Base-by-base conservation (phyloP, 2,329 filamentous ascomycete species). In the Cladosporium austrohemisphaericum region DNA sequence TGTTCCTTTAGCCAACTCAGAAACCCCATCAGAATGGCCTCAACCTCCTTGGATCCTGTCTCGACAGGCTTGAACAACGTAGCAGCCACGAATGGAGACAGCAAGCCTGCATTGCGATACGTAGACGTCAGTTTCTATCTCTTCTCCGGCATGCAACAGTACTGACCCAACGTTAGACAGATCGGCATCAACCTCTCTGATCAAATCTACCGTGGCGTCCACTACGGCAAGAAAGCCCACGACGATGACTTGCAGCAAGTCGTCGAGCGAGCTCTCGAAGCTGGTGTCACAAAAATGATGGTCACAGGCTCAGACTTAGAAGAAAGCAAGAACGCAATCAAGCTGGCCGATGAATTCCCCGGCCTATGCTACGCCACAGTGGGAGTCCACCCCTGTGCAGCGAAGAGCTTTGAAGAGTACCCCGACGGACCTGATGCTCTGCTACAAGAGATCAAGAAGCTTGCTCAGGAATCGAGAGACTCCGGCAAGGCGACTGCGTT, bases 141-240 rank as follows among this genome's bases (percentile, higher is more conserved):
- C n/a, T 36, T n/a, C n/a, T n/a, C n/a, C n/a, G n/a, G n/a, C n/a
- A n/a, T n/a, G n/a, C n/a, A 50, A 28, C 41, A 44, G 38, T 38
- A 29, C 53, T 57, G 41, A 48, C 32, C 28, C 31, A 51, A 50
- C 5, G 49, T 41, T 23, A 55, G 22, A 10, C 58, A 85, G 80
- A 80, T 98, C 63, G 93, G 92, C 51, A 96, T 98, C 76, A 98
- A 98, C 68, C 79, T 98, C 49, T 87, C 91, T 46, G 93, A 98
- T 64, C 87, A 88, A 45, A 88, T 96, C 52, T 98, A 92, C 68
- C 80, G 81, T 38, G 93, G 93, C 43, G 71, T 80, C 33, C 94
- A 97, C 65, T 85, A 94, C 64, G 88, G 88, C 61, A 90, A 84
- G 54, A 77, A 87, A 62, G 75, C 75, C 20, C 89, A 94, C 60